Evolutionary conservation across 805 yeast species (phyloP).

Genomic region (Myxozyma monticola): DNA sequence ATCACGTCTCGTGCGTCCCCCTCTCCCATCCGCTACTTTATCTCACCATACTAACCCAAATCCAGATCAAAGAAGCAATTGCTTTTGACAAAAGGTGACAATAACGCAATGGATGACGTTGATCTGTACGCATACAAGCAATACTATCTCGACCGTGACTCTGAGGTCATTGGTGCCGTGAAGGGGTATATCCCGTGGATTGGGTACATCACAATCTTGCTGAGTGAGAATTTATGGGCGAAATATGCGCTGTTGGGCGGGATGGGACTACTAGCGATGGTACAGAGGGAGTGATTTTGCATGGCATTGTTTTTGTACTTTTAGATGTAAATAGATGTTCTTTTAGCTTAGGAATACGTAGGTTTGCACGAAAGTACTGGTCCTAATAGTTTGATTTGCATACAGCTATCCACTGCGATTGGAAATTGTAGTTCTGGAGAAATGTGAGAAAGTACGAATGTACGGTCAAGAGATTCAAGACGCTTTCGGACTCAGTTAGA

Average conservation of each 20-base stretch:
- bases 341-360: conserved; percentile 54
- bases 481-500: too few species aligned
- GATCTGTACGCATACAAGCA: conserved; percentile 78
- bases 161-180: conserved; percentile 88
- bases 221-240: conserved; percentile 84
- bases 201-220: conserved; percentile 87
- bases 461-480: neutral
- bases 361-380: too few species aligned
- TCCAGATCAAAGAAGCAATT: conserved; percentile 27
- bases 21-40: neutral
- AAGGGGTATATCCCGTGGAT: conserved; percentile 84
- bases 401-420: too few species aligned
- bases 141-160: conserved; percentile 69
- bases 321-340: too few species aligned
- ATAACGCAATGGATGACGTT: conserved; percentile 88
- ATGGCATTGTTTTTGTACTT: too few species aligned
- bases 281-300: conserved; percentile 49
- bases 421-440: too few species aligned
- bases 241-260: conserved; percentile 75
- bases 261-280: conserved; percentile 67
- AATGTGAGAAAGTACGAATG: too few species aligned
- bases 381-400: too few species aligned
- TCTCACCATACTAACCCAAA: neutral
- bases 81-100: conserved; percentile 92
- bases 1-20: conserved; percentile 54